Percentiles rank a stretch among this genome's conserved stretches.
phyloP scores from a whole-genome alignment of 2,329 filamentous ascomycete species.

The Metarhizium anisopliae region DNA sequence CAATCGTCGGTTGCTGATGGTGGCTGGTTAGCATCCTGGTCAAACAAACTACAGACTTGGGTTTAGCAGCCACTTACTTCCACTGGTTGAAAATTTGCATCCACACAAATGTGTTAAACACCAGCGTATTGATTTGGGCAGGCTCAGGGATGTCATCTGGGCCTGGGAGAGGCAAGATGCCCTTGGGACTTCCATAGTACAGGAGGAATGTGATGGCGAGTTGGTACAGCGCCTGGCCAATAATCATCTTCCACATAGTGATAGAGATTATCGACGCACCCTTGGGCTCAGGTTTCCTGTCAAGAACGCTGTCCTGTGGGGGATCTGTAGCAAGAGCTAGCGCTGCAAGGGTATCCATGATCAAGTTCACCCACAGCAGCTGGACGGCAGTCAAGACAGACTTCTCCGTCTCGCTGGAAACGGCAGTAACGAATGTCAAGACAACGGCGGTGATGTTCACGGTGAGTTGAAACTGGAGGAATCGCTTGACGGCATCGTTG shows the following conservation, averaged over 20 bases:
- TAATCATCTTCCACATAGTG: constrained; percentile 99
- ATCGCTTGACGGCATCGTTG: constrained; percentile 70
- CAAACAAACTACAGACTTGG: not conserved
- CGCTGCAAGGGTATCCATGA: constrained; percentile 94
- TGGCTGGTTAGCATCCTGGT: constrained; percentile 7
- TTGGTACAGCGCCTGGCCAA: constrained; percentile 86
- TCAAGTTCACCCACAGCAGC: constrained; percentile 91
- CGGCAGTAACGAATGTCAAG: constrained; percentile 80
- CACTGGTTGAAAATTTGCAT: constrained; percentile 99
- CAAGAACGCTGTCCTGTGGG: constrained; percentile 70
- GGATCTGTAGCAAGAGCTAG: constrained; percentile 84
- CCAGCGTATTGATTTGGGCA: constrained; percentile 62
- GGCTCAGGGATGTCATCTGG: constrained; percentile 29
- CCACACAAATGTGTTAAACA: constrained; percentile 99
- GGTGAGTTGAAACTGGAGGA: constrained; percentile 68
- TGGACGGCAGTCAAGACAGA: constrained; percentile 85
- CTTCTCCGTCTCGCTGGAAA: constrained; percentile 56
- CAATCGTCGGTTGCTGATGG: constrained; percentile 67
- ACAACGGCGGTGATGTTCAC: constrained; percentile 89
- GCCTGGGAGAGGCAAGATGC: constrained; percentile 32
- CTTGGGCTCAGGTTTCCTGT: constrained; percentile 60
- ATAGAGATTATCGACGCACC: constrained; percentile 62
- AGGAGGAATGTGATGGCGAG: constrained; percentile 71
- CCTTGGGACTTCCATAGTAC: constrained; percentile 58
- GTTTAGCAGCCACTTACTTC: constrained; percentile 54